phyloP scores from a whole-genome alignment of 352 stramenopile species.

The Globisporangium solare region DNA sequence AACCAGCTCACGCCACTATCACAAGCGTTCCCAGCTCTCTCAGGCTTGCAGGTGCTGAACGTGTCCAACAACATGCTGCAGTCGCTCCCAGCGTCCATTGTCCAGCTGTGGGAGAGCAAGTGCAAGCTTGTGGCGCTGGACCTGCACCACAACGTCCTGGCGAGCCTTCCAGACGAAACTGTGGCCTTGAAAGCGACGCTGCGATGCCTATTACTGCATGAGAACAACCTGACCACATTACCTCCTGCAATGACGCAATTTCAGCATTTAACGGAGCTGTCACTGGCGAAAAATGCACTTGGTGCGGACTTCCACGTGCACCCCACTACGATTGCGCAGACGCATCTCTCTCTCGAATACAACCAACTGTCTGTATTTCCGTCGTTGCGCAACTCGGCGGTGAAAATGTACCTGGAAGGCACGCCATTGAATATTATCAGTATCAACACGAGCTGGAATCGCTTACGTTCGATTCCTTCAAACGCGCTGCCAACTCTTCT shows the following conservation, averaged over 20 bases:
- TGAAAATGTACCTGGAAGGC: conserved; percentile 12
- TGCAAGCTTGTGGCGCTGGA: conserved; percentile 26
- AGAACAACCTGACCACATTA: conserved; percentile 38
- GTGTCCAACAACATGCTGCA: conserved; percentile 37
- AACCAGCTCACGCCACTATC: conserved; percentile 25
- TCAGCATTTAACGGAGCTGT: conserved; percentile 24
- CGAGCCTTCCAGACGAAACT: conserved; percentile 33
- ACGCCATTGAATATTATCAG: conserved; percentile 18
- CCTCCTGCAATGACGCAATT: conserved; percentile 17
- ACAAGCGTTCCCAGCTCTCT: conserved; percentile 13
- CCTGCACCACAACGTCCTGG: conserved; percentile 36
- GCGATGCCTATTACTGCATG: conserved; percentile 27
- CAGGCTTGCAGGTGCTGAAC: conserved; percentile 22
- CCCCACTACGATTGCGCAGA: conserved; percentile 14
- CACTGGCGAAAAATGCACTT: conserved; percentile 15
- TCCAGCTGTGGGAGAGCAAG: conserved; percentile 19
- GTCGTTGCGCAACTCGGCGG: not conserved
- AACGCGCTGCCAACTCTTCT: conserved; percentile 18
- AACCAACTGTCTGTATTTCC: conserved; percentile 36
- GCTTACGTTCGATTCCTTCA: conserved; percentile 19
- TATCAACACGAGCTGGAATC: conserved; percentile 28
- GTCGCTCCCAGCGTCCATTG: conserved; percentile 5
- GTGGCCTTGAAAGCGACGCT: conserved; percentile 22
- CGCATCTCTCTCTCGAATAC: conserved; percentile 27
- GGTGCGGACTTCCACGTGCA: conserved; percentile 19